A percentile compares a stretch with the other conserved stretches of the same genome.
phyloP scores from a whole-genome alignment of 108 stramenopile species.

The Cyclotella choctawhatcheeana region DNA sequence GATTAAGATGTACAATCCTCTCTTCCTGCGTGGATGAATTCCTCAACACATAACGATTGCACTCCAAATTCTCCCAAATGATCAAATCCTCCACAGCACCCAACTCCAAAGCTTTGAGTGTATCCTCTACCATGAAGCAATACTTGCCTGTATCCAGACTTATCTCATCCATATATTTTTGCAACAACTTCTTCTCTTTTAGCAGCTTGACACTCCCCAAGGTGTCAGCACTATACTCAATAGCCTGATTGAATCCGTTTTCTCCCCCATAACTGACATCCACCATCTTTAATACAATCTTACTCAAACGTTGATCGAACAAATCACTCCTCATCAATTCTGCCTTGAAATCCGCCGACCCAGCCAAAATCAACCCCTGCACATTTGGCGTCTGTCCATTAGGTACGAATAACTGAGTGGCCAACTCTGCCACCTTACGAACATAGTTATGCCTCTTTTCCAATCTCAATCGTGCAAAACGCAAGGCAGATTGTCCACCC shows the following conservation, averaged over 20 bases:
- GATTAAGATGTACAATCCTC: constrained; percentile 87
- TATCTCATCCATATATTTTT: constrained; percentile 99
- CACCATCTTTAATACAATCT: constrained; percentile 97
- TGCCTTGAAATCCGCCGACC: constrained; percentile 98
- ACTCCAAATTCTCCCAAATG: constrained; percentile 95
- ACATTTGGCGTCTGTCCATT: constrained; percentile 96
- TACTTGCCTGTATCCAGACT: constrained; percentile 97
- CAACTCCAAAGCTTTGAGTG: constrained; percentile 95
- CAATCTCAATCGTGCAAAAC: constrained; percentile 98
- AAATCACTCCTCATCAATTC: constrained; percentile 95
- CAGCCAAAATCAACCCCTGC: constrained; percentile 95
- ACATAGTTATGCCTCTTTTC: constrained; percentile 99
- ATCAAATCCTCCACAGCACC: constrained; percentile 98
- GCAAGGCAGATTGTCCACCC: constrained; percentile 98
- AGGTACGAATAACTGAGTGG: constrained; percentile 97
- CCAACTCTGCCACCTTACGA: constrained; percentile 97
- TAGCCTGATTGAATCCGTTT: constrained; percentile 99
- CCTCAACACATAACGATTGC: constrained; percentile 80
- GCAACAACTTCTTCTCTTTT: constrained; percentile 98
- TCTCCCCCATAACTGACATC: constrained; percentile 98
- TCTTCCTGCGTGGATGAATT: constrained; percentile 88
- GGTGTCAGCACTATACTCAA: constrained; percentile 95
- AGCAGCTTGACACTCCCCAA: constrained; percentile 97
- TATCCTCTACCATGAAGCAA: constrained; percentile 99
- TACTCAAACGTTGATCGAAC: constrained; percentile 92